Evolutionary conservation across 345 rosid species (phyloP).

Genomic region (Corymbia maculata): DNA sequence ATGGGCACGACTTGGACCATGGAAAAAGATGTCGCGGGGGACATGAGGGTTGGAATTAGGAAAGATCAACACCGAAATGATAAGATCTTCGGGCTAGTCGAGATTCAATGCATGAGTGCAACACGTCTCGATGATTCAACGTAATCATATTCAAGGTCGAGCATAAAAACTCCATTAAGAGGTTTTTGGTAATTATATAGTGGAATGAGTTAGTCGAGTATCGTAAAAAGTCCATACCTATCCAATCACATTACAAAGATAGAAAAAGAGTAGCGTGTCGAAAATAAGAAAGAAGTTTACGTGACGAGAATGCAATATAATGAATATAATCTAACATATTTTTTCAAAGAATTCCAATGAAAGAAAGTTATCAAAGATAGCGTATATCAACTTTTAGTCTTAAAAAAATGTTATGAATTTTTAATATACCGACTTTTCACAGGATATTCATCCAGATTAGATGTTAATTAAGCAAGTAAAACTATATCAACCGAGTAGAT

Average conservation of each 20-base stretch:
- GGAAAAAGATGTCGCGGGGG: not conserved
- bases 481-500: not conserved
- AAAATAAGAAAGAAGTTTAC: not conserved
- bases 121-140: not conserved
- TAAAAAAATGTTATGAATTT: not conserved
- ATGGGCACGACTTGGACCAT: not conserved
- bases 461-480: not conserved
- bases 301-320: not conserved
- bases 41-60: not conserved
- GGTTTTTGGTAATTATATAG: not conserved
- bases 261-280: not conserved
- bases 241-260: not conserved
- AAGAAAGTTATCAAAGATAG: not conserved
- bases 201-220: not conserved
- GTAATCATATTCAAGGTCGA: not conserved
- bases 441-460: not conserved
- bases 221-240: not conserved
- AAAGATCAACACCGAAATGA: not conserved
- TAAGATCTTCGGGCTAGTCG: not conserved
- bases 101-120: not conserved
- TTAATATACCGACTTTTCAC: not conserved
- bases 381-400: not conserved
- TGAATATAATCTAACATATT: not conserved
- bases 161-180: not conserved
- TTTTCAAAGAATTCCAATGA: accelerated